Evolutionary conservation across 495 filamentous ascomycete genomes (phyloP), one percentile per base, ranked within the genome.

Genomic region (Penicillium robsamsonii): DNA sequence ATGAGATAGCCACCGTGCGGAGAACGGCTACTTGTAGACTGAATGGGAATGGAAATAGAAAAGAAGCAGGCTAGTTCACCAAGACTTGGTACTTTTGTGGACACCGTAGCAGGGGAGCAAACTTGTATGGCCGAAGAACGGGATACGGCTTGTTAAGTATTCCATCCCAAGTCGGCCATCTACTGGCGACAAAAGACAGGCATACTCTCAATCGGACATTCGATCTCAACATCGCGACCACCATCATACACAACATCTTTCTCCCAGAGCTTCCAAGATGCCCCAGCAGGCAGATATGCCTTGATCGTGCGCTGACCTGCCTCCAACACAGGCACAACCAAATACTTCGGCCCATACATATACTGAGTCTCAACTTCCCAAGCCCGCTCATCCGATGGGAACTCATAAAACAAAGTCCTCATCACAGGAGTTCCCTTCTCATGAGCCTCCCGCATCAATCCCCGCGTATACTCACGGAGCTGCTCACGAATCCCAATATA

Each of bases 321-420:
- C 46, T 64, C 54, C 42, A 84, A 56, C 3, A 85, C 71, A 1
- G 82, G 82, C 10, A 66, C 72, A n/a, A 78, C 70, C 24, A 84
- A 68, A 65, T 83, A 84, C 58, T 75, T 77, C 12, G 58, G 48
- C 0, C 81, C 82, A 61, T 72, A 84, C 72, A 84, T 74, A 60
- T 81, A 85, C 69, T 81, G 71, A 38, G 75, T 75, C 47, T 78
- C 76, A 17, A 80, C 61, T 8, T 77, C 70, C 81, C 81, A 84
- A 12, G 73, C 70, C 41, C 50, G 58, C 41, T 63, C 33, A 55
- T 84, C 80, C 0, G 70, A 52, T 0, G 81, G 81, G 48, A 85
- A 84, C 57, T 80, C 81, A 58, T 79, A 82, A 59, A 84, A 85
- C 46, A 81, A 40, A 4, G 81, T 73, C 29, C 81, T 70, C 58